phyloP scores from a whole-genome alignment of 257 asterid species.

The Solanum chilense region DNA sequence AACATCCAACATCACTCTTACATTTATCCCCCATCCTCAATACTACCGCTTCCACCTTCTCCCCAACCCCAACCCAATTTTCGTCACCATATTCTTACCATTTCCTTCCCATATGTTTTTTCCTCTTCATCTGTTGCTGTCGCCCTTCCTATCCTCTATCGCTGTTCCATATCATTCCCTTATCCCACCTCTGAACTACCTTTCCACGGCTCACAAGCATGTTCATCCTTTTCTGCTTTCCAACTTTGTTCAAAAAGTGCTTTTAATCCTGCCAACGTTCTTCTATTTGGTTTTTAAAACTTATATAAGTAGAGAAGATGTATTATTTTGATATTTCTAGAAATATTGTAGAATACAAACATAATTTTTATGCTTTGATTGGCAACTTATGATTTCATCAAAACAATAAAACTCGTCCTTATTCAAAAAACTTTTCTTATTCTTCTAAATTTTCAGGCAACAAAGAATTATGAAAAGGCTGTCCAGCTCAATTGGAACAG shows the following conservation, averaged over 20 bases:
- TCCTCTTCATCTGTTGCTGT: neutral
- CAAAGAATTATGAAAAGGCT: conserved; percentile 88
- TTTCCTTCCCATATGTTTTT: neutral
- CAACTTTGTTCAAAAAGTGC: neutral
- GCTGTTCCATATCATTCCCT: neutral
- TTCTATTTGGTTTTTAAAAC: neutral
- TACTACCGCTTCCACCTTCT: neutral
- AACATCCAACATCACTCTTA: neutral
- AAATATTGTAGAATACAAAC: neutral
- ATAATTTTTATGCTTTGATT: neutral
- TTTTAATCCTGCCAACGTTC: neutral
- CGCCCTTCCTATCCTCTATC: neutral
- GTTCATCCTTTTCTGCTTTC: neutral
- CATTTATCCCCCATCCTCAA: neutral
- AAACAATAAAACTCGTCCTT: neutral
- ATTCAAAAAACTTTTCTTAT: conserved; percentile 1
- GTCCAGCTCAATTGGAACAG: conserved; percentile 99
- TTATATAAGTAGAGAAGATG: neutral
- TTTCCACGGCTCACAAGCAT: neutral
- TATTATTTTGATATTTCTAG: neutral
- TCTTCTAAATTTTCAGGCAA: conserved; percentile 55
- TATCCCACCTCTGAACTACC: neutral
- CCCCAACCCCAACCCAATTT: neutral
- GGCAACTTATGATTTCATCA: neutral
- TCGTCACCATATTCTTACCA: neutral